Conservation (phyloP, 129 eudicot species). For the Artemisia argyi region DNA sequence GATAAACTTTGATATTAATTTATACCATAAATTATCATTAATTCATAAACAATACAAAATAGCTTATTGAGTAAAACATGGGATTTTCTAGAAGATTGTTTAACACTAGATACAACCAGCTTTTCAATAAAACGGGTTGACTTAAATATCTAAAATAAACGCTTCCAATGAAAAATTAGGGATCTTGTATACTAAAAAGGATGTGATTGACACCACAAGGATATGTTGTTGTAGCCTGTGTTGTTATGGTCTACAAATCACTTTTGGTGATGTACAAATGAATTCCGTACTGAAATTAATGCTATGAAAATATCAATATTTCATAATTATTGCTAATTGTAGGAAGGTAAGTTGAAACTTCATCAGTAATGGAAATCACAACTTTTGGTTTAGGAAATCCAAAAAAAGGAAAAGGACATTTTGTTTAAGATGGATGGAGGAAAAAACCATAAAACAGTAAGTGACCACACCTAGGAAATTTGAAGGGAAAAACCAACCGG, state of each 20-base stretch:
- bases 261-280: too few relatives aligned
- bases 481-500: neutral
- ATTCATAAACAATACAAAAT: neutral
- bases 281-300: neutral
- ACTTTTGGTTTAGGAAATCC: neutral
- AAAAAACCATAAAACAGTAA: neutral
- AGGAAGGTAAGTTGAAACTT: neutral
- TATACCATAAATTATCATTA: neutral
- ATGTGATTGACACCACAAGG: neutral
- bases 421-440: neutral
- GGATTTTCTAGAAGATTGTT: neutral
- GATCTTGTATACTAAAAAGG: neutral
- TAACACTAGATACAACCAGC: too few relatives aligned
- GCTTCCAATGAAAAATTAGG: too few relatives aligned
- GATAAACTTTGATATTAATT: neutral
- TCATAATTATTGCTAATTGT: neutral
- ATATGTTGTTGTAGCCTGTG: neutral
- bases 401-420: neutral
- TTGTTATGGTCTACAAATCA: neutral
- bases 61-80: neutral
- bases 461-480: neutral
- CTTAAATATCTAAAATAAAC: too few relatives aligned
- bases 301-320: neutral
- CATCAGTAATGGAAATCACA: neutral
- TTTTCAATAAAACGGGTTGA: too few relatives aligned